Evolutionary conservation across 345 rosid genomes (phyloP), one percentile per base, ranked within the genome.

Genomic region (Boechera stricta): DNA sequence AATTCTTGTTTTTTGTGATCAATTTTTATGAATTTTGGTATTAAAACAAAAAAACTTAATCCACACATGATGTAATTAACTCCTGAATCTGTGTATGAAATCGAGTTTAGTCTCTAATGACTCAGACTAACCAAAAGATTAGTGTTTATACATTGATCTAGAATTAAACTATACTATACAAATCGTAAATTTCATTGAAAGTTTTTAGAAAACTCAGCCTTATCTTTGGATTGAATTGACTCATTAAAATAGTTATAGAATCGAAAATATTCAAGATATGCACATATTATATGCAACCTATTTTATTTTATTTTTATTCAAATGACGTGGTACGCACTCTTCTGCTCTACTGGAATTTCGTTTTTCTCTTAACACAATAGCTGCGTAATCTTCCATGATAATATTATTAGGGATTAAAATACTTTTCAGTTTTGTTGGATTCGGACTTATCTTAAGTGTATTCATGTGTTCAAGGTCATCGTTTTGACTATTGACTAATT

Each of bases 281-380:
- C 29, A 10, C 63, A 51, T 32, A 32, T 65, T 64, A 47, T 64
- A 38, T 54, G 53, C 52, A 38, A 69, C 26, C 63, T 54, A 5
- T 3, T 54, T 54, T 9, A 4, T 6, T 12, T 18, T 32, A 4
- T 33, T n/a, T 18, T 42, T 9, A 39, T 13, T 48, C 12, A 49
- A 36, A 61, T 61, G 51, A 51, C 76, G 60, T 72, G 68, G 36
- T 49, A 51, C 10, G 60, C 76, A 72, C 76, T 49, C 51, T 61
- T 48, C 24, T 24, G 33, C 51, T 35, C 8, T 16, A 72, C 0
- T n/a, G 48, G 38, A 28, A 48, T 6, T 59, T 47, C 29, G 15
- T 18, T 31, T 67, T 6, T 24, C 36, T 52, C 13, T 36, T 24
- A 21, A 24, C 10, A 52, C 7, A 35, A 18, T 11, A 2, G 56